Conservation (phyloP, 768 basidiomycete species). For the Neoboletus brunneissimus region DNA sequence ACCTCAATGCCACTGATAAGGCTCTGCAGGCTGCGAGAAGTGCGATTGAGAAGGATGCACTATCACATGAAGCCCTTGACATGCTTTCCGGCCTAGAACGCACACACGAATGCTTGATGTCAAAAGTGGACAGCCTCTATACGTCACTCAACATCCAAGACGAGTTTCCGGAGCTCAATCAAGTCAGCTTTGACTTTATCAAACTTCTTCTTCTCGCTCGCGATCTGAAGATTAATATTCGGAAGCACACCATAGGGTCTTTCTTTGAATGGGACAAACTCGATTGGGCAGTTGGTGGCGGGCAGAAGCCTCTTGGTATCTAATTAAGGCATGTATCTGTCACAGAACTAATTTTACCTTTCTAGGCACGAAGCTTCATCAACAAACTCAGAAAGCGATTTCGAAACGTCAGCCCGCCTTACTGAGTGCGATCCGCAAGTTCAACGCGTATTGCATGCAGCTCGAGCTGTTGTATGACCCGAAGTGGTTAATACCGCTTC, state of each 20-base stretch:
- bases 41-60: background rate
- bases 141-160: conserved; percentile 4
- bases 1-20: background rate
- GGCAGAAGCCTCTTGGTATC: background rate
- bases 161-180: background rate
- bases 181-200: background rate
- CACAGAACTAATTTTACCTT: background rate
- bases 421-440: background rate
- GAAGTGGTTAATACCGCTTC: background rate
- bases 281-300: background rate
- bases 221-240: conserved; percentile 1
- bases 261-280: conserved; percentile 7
- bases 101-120: conserved; percentile 1
- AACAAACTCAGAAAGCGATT: background rate
- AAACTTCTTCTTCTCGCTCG: background rate
- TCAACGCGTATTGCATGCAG: background rate
- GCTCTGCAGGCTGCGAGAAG: background rate
- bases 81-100: background rate
- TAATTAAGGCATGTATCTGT: background rate
- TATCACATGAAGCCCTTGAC: background rate
- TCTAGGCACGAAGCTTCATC: background rate
- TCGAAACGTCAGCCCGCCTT: background rate
- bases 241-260: background rate
- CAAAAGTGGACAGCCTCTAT: conserved; percentile 7
- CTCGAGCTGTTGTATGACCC: background rate